Evolutionary conservation across 306 rosid genomes (phyloP).

Genomic region (Rosa lucieae): DNA sequence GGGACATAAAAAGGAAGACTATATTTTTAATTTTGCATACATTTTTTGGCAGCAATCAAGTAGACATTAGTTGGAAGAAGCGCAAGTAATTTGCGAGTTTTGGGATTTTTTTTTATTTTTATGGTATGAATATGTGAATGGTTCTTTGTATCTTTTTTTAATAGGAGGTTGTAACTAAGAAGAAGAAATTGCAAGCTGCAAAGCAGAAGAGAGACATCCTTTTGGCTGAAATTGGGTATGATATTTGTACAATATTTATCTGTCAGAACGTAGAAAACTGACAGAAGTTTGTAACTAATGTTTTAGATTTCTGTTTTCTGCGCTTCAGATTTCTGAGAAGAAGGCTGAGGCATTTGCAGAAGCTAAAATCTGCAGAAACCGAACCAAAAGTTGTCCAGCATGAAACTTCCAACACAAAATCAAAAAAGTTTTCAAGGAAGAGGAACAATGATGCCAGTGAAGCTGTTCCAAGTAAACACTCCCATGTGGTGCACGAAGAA

Average conservation of each 20-base stretch:
- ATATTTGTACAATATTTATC: not conserved
- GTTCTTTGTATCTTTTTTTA: constrained; percentile 4
- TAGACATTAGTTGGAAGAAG: not conserved
- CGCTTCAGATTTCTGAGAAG: constrained; percentile 55
- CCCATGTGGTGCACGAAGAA: constrained; percentile 14
- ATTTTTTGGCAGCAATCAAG: not conserved
- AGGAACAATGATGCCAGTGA: constrained; percentile 16
- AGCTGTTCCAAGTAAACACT: not conserved
- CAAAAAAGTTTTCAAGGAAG: constrained; percentile 20
- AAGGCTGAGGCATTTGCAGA: constrained; percentile 33
- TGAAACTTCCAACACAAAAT: constrained; percentile 21
- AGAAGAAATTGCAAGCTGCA: constrained; percentile 36
- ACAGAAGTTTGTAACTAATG: not conserved
- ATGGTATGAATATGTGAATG: not conserved
- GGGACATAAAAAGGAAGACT: not conserved
- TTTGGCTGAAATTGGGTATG: constrained; percentile 54
- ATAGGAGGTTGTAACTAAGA: constrained; percentile 56
- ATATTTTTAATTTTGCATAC: not conserved
- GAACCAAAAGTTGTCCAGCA: constrained; percentile 19
- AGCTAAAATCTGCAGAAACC: constrained; percentile 22
- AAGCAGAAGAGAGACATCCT: constrained; percentile 40
- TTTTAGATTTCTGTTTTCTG: not conserved
- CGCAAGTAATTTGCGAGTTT: not conserved
- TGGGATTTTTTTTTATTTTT: not conserved
- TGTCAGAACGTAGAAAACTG: not conserved